Conservation (phyloP, 2,329 filamentous ascomycete genomes). For the Aspergillus sp. region DNA sequence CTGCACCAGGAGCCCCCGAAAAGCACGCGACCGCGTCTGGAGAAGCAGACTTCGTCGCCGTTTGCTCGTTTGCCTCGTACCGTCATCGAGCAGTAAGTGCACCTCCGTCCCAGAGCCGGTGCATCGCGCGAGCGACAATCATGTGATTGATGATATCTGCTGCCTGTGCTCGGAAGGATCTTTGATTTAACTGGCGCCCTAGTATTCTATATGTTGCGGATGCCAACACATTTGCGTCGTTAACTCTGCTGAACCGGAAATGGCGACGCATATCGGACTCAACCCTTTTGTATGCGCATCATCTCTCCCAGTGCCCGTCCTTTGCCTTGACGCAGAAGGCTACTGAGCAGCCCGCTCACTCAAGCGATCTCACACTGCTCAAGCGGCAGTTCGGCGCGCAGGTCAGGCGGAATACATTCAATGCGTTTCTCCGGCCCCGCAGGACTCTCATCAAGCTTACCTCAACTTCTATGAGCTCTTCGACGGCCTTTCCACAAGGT, state of each 20-base stretch:
- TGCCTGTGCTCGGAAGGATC: neutral
- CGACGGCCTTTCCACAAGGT: conserved; percentile 74
- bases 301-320: conserved; percentile 48
- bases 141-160: conserved; percentile 3
- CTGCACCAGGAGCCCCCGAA: conserved; percentile 12
- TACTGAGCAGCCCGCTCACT: conserved; percentile 35
- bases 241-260: conserved; percentile 47
- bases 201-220: conserved; percentile 52
- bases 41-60: conserved; percentile 13
- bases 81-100: conserved; percentile 35
- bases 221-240: conserved; percentile 50
- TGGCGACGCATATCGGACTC: conserved; percentile 49
- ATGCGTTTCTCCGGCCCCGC: conserved; percentile 70
- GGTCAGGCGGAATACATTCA: conserved; percentile 75
- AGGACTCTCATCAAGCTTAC: conserved; percentile 76
- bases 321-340: conserved; percentile 42
- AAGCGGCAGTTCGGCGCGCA: conserved; percentile 69
- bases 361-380: conserved; percentile 58
- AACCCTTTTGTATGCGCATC: conserved; percentile 48
- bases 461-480: conserved; percentile 80
- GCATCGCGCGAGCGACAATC: neutral
- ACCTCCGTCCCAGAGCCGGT: conserved; percentile 1
- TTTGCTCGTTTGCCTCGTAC: conserved; percentile 31
- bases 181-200: conserved; percentile 24
- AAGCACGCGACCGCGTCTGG: conserved; percentile 7